Conservation (phyloP, 2,329 filamentous ascomycete species). For the Arthrobotrys musiformis region DNA sequence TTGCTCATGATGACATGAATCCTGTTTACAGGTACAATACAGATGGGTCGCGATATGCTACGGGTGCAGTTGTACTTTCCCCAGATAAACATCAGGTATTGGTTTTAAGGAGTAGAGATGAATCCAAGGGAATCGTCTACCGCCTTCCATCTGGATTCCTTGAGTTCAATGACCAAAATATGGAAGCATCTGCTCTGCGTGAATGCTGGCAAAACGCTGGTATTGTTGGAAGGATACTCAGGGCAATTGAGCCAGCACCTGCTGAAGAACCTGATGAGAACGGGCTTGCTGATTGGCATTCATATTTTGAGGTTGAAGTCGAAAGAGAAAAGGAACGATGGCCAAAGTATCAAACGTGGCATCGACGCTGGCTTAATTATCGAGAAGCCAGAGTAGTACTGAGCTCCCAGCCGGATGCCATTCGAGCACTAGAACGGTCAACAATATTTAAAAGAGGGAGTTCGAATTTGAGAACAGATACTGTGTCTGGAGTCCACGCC, state of each 20-base stretch:
- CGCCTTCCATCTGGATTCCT: slow-evolving; percentile 48
- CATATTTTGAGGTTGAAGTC: slow-evolving; percentile 54
- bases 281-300: slow-evolving; percentile 54
- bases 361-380: slow-evolving; percentile 54
- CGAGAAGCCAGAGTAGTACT: slow-evolving; percentile 49
- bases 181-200: slow-evolving; percentile 52
- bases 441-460: slow-evolving; percentile 54
- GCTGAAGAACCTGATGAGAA: slow-evolving; percentile 54
- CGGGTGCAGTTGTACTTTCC: slow-evolving; percentile 50
- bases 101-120: slow-evolving; percentile 47
- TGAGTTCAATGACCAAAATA: slow-evolving; percentile 52
- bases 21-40: slow-evolving; percentile 51
- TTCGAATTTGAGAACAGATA: slow-evolving; percentile 26
- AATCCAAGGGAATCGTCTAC: slow-evolving; percentile 35
- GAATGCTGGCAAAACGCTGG: slow-evolving; percentile 55
- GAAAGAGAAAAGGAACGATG: slow-evolving; percentile 47
- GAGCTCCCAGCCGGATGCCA: slow-evolving; percentile 49
- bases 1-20: slow-evolving; percentile 27
- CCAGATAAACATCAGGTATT: slow-evolving; percentile 53
- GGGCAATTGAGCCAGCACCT: slow-evolving; percentile 49
- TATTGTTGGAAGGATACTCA: slow-evolving; percentile 47
- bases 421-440: slow-evolving; percentile 48
- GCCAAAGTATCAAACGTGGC: slow-evolving; percentile 46
- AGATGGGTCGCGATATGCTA: slow-evolving; percentile 53
- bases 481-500: slow-evolving; percentile 5